Percentiles rank a stretch among this genome's conserved stretches.
phyloP scores from a whole-genome alignment of 1,284 basidiomycete species.

The Sporisorium graminicola region DNA sequence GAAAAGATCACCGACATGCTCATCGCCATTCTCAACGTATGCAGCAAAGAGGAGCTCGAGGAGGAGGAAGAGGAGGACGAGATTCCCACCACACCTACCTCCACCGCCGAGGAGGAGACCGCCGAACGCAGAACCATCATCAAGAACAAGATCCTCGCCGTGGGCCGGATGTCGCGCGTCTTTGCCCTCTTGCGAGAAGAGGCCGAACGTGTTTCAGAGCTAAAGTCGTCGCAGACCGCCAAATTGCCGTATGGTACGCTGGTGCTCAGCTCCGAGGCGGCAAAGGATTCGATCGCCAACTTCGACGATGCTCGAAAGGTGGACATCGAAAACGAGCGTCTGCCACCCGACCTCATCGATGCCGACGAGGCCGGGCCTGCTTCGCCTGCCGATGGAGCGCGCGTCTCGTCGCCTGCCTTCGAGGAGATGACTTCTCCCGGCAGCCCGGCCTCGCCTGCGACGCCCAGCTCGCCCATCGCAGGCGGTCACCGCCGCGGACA shows the following conservation, averaged over 20 bases:
- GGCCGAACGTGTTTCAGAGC: conserved; percentile 95
- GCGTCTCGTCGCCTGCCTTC: conserved; percentile 72
- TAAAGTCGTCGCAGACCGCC: conserved; percentile 86
- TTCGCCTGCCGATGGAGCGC: conserved; percentile 73
- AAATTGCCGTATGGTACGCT: conserved; percentile 88
- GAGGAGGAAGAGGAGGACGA: conserved; percentile 80
- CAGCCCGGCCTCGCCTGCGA: conserved; percentile 42
- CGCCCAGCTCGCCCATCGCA: conserved; percentile 51
- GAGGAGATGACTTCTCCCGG: conserved; percentile 42
- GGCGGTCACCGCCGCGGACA: conserved; percentile 54
- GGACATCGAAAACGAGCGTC: conserved; percentile 94
- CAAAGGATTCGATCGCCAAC: conserved; percentile 92
- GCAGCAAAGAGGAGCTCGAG: conserved; percentile 92
- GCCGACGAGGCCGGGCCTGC: conserved; percentile 80
- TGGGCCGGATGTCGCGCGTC: conserved; percentile 94
- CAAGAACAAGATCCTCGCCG: conserved; percentile 98
- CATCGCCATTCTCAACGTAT: conserved; percentile 91
- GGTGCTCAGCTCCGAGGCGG: conserved; percentile 90
- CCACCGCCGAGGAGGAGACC: conserved; percentile 72
- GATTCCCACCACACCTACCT: conserved; percentile 46
- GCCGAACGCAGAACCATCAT: conserved; percentile 84
- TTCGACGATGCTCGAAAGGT: conserved; percentile 98
- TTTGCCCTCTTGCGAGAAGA: conserved; percentile 99
- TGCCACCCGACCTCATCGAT: conserved; percentile 92
- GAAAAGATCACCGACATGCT: conserved; percentile 98